These are phyloP conservation scores for Cyclocybe cylindracea DNA, from an alignment of 768 basidiomycete genomes.

Conservation along the genomic window DNA sequence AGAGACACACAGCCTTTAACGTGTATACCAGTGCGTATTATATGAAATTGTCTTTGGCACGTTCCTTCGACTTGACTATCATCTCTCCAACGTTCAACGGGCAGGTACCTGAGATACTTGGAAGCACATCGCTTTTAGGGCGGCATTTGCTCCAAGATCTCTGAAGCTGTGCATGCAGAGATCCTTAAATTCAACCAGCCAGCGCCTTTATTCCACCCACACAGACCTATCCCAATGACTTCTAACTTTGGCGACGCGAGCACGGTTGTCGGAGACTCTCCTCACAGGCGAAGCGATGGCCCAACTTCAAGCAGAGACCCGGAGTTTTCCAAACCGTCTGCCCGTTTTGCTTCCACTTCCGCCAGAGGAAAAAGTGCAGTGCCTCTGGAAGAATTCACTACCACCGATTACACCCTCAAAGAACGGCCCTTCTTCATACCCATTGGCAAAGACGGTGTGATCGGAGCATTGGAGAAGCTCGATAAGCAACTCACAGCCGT, in stretches of 20 bases:
- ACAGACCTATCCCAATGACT: constrained; percentile 18
- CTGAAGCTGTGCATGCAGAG: too few relatives aligned
- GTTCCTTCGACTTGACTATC: too few relatives aligned
- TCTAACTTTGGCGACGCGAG: constrained; percentile 43
- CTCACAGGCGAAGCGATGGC: constrained; percentile 24
- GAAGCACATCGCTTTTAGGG: too few relatives aligned
- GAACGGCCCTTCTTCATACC: constrained; percentile 72
- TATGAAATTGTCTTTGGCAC: too few relatives aligned
- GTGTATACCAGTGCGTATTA: too few relatives aligned
- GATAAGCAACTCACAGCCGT: constrained; percentile 62
- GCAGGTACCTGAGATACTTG: too few relatives aligned
- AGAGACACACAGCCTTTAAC: too few relatives aligned
- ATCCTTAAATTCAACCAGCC: too few relatives aligned
- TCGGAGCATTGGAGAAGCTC: constrained; percentile 69
- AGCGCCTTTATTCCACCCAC: too few relatives aligned
- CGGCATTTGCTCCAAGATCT: too few relatives aligned
- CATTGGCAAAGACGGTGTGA: constrained; percentile 67
- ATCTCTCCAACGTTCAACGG: too few relatives aligned
- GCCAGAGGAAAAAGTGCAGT: constrained; percentile 5
- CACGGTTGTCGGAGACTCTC: constrained; percentile 44
- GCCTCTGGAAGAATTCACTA: constrained; percentile 38
- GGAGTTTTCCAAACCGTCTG: too few relatives aligned
- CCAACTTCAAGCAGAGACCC: constrained; percentile 9
- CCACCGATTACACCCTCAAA: constrained; percentile 50
- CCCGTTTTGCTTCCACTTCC: neutral